These are phyloP conservation scores for Chamaecyparis obtusa DNA, from an alignment of 75 land plant species.

Conservation along the genomic window DNA sequence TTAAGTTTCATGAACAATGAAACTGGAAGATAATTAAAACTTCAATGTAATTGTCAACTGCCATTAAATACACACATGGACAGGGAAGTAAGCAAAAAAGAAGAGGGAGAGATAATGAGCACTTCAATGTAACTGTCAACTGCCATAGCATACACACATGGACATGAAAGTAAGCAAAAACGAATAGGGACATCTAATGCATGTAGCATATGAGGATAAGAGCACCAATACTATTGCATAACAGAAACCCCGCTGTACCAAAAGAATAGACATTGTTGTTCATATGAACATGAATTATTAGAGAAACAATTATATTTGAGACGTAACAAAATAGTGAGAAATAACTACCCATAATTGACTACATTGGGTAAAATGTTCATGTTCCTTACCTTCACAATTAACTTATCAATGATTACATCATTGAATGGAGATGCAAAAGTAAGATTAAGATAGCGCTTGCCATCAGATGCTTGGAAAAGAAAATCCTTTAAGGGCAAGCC, in stretches of 20 bases:
- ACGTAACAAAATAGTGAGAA: background rate
- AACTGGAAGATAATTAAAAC: background rate
- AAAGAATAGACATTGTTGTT: background rate
- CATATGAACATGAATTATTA: background rate
- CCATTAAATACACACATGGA: background rate
- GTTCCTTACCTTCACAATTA: slow-evolving; percentile 70
- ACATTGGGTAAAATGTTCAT: background rate
- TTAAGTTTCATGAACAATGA: background rate
- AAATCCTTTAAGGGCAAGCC: slow-evolving; percentile 88
- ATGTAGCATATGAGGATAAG: background rate
- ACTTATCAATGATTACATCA: slow-evolving; percentile 76
- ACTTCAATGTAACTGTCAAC: background rate
- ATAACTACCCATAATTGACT: background rate
- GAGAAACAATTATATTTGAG: background rate
- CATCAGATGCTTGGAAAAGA: slow-evolving; percentile 64
- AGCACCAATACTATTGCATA: background rate
- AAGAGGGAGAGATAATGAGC: background rate
- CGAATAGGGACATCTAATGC: background rate
- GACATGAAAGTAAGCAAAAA: background rate
- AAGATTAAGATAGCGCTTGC: slow-evolving; percentile 72
- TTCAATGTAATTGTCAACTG: background rate
- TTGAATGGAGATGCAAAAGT: slow-evolving; percentile 69
- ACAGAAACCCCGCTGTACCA: background rate
- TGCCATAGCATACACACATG: background rate
- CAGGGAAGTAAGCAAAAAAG: background rate